These are phyloP conservation scores for Naganishia onofrii DNA, from an alignment of 768 basidiomycete genomes.

Conservation along the genomic window DNA sequence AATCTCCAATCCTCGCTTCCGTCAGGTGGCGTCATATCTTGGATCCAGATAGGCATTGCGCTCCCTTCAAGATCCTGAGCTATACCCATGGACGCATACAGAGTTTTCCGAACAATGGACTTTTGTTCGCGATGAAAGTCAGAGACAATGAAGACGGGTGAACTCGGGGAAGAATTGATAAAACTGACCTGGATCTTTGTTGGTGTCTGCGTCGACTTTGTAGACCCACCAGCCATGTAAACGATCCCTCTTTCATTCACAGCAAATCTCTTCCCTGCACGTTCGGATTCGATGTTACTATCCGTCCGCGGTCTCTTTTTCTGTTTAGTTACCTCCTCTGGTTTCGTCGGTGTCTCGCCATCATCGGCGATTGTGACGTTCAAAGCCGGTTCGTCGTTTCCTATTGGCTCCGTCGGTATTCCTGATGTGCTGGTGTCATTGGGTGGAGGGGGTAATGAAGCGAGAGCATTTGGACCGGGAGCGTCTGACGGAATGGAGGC, in stretches of 20 bases:
- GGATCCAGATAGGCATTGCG: conserved; percentile 19
- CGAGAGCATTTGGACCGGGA: background rate
- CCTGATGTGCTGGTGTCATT: background rate
- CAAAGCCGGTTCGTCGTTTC: background rate
- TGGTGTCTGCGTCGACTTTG: conserved; percentile 15
- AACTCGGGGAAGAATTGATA: background rate
- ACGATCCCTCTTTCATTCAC: conserved; percentile 28
- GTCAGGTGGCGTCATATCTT: conserved; percentile 26
- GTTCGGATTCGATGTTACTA: background rate
- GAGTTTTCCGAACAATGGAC: conserved; percentile 27
- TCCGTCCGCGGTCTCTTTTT: conserved; percentile 1
- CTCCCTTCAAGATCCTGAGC: background rate
- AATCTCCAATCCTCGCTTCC: conserved; percentile 25
- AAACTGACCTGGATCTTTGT: conserved; percentile 22
- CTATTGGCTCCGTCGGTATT: background rate
- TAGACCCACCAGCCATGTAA: conserved; percentile 22
- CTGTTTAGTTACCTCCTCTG: background rate
- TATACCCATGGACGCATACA: conserved; percentile 23
- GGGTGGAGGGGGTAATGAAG: background rate
- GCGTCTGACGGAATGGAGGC: background rate
- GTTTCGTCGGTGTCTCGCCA: too few relatives aligned
- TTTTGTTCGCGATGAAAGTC: background rate
- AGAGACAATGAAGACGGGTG: background rate
- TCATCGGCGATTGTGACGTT: background rate
- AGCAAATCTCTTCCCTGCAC: conserved; percentile 11